A percentile compares a stretch with the other conserved stretches of the same genome.
Evolutionary conservation across 768 basidiomycete species (phyloP).

Genomic region (Calocybe cyanea): DNA sequence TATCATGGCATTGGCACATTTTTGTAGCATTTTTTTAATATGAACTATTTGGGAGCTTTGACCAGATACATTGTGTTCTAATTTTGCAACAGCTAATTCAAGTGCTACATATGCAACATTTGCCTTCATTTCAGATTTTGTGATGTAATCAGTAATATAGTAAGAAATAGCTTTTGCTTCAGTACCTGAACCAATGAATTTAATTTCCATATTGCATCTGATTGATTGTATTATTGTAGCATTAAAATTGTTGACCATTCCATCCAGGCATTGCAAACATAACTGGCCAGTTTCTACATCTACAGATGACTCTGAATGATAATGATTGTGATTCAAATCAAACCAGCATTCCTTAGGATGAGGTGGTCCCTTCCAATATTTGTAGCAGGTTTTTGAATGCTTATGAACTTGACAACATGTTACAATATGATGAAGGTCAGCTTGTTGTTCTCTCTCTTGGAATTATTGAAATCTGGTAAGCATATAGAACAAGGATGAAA

Average conservation of each 20-base stretch:
- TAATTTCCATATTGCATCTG: conserved; percentile 45
- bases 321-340: conserved; percentile 21
- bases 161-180: conserved; percentile 38
- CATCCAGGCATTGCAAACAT: conserved; percentile 28
- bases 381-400: conserved; percentile 34
- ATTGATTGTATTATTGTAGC: conserved; percentile 30
- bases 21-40: conserved; percentile 31
- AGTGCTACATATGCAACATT: conserved; percentile 38
- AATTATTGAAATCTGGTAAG: not conserved
- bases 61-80: conserved; percentile 18
- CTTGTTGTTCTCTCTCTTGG: not conserved
- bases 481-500: not conserved
- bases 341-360: conserved; percentile 24
- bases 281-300: conserved; percentile 30
- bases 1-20: conserved; percentile 33
- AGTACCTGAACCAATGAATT: conserved; percentile 38
- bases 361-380: conserved; percentile 24
- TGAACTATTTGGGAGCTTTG: conserved; percentile 13
- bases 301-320: conserved; percentile 12
- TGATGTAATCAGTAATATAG: conserved; percentile 49
- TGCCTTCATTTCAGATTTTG: conserved; percentile 36
- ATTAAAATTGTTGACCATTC: conserved; percentile 42
- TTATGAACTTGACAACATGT: conserved; percentile 26
- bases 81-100: conserved; percentile 27
- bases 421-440: conserved; percentile 22